A percentile compares a stretch with the other conserved stretches of the same genome.
Conservation (phyloP, 805 yeast species). For the Wickerhamomyces hampshirensis region DNA sequence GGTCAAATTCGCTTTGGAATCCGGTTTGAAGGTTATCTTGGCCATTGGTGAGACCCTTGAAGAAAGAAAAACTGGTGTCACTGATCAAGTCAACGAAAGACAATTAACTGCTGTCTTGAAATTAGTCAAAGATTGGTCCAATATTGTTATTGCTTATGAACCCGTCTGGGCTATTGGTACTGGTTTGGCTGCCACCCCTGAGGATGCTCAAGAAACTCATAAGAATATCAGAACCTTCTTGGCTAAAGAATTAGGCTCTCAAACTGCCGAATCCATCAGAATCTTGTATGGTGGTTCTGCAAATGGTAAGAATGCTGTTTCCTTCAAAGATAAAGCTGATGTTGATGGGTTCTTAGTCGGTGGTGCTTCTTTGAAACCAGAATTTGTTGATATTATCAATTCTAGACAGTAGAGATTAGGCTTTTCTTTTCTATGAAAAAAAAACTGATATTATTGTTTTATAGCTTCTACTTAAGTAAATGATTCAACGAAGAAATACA, state of each 20-base stretch:
- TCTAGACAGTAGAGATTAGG: constrained; percentile 65
- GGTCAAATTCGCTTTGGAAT: constrained; percentile 88
- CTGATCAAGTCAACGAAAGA: constrained; percentile 81
- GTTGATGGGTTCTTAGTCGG: constrained; percentile 99
- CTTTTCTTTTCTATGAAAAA: too few species aligned
- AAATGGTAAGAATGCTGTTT: constrained; percentile 85
- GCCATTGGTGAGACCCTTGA: constrained; percentile 98
- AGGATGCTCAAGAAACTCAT: constrained; percentile 96
- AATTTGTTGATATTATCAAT: constrained; percentile 92
- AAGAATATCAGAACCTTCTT: constrained; percentile 81
- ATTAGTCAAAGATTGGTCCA: constrained; percentile 80
- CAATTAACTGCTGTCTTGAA: constrained; percentile 87
- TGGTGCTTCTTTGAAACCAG: constrained; percentile 98
- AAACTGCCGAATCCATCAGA: constrained; percentile 74
- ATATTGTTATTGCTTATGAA: constrained; percentile 95
- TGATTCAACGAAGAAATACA: too few species aligned
- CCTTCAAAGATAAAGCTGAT: constrained; percentile 88
- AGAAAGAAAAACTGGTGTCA: constrained; percentile 85
- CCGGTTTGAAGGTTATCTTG: constrained; percentile 85
- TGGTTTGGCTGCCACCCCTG: constrained; percentile 97
- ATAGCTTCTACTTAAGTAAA: too few species aligned
- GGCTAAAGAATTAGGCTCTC: constrained; percentile 67
- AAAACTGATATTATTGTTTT: too few species aligned
- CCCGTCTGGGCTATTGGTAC: constrained; percentile 99
- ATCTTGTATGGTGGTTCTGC: constrained; percentile 99